Percentiles rank a stretch among this genome's conserved stretches.
Evolutionary conservation across 2,329 filamentous ascomycete genomes (phyloP).

Genomic region (Lomentospora prolificans): DNA sequence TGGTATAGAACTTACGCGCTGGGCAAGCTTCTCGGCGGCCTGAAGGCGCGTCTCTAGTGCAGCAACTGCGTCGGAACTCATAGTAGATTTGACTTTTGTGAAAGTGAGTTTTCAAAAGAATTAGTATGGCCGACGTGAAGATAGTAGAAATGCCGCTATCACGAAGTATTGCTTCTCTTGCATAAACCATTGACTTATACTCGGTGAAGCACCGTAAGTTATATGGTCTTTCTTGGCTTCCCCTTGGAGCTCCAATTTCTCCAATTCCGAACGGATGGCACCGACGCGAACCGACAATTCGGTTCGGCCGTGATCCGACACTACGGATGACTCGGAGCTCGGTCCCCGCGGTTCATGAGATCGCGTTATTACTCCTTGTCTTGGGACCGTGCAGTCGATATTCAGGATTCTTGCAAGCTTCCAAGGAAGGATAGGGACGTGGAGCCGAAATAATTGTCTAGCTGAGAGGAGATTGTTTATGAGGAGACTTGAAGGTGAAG

Average conservation of each 20-base stretch:
- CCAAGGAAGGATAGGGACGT: too few relatives aligned
- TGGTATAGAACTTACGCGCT: neutral
- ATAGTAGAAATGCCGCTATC: too few relatives aligned
- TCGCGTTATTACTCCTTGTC: neutral
- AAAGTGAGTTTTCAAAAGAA: neutral
- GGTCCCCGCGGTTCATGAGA: too few relatives aligned
- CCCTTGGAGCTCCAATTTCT: neutral
- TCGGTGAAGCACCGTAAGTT: neutral
- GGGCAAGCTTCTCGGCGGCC: neutral
- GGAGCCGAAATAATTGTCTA: neutral
- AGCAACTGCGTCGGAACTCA: neutral
- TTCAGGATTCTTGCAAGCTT: too few relatives aligned
- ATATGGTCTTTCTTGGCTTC: neutral
- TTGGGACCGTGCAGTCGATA: neutral
- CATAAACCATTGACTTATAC: neutral
- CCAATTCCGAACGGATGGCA: neutral
- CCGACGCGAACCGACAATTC: neutral
- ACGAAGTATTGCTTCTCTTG: too few relatives aligned
- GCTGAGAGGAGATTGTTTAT: neutral
- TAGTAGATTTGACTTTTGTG: neutral
- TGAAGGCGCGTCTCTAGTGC: neutral
- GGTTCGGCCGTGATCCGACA: neutral
- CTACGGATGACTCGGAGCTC: neutral
- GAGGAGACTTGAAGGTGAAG: neutral
- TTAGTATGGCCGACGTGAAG: too few relatives aligned